Conservation (phyloP, 2,329 filamentous ascomycete genomes). For the Botrytis medusae region DNA sequence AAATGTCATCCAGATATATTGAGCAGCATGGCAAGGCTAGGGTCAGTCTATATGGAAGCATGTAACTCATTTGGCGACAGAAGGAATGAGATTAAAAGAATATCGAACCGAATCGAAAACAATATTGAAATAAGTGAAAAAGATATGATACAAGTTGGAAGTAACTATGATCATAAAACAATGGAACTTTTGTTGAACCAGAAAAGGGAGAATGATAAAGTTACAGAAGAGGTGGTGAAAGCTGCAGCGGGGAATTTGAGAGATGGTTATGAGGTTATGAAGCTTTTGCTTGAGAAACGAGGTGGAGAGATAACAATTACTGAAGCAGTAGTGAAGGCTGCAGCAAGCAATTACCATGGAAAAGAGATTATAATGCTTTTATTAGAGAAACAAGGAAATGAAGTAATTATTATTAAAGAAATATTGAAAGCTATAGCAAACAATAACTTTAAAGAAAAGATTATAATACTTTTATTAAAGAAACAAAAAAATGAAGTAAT, state of each 20-base stretch:
- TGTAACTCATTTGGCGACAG: no score
- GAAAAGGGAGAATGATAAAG: no score
- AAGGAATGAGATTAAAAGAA: no score
- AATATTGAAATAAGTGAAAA: not conserved
- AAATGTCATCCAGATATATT: not conserved
- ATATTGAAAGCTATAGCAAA: not conserved
- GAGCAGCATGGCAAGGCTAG: not conserved
- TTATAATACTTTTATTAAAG: not conserved
- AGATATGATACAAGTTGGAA: not conserved
- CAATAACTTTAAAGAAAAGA: not conserved
- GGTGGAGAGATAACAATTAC: not conserved
- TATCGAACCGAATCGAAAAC: not conserved
- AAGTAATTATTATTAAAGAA: not conserved
- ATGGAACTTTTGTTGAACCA: not conserved
- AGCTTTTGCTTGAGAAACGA: not conserved
- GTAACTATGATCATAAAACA: not conserved
- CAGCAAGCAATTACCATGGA: rapidly evolving
- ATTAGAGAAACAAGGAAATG: not conserved
- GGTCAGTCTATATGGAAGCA: not conserved
- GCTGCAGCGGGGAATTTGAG: rapidly evolving
- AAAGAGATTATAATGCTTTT: not conserved
- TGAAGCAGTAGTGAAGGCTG: not conserved
- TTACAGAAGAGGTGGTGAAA: not conserved
- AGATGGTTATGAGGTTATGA: not conserved
- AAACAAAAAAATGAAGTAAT: not conserved